phyloP scores from a whole-genome alignment of 2,329 filamentous ascomycete species.

The Fusarium dimerum region DNA sequence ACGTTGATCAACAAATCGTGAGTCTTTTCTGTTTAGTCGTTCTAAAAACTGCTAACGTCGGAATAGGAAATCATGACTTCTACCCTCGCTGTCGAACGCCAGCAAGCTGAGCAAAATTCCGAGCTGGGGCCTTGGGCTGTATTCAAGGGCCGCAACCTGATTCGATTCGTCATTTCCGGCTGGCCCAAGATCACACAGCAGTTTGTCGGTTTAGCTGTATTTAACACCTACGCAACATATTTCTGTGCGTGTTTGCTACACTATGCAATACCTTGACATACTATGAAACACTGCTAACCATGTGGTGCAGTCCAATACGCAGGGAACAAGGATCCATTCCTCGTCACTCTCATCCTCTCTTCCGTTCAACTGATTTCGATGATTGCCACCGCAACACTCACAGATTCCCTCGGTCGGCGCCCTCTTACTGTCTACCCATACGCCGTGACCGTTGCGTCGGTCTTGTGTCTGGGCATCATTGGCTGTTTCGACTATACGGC shows the following conservation, averaged over 20 bases:
- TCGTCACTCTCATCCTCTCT: constrained; percentile 11
- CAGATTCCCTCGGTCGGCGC: constrained; percentile 11
- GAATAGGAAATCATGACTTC: constrained; percentile 10
- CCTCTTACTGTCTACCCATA: constrained; percentile 13
- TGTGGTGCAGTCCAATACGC: constrained; percentile 17
- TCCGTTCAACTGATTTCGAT: constrained; percentile 14
- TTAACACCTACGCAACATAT: constrained; percentile 18
- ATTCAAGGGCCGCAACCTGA: constrained; percentile 12
- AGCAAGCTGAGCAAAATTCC: constrained; percentile 5
- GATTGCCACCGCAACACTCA: constrained; percentile 11
- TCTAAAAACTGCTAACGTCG: background rate
- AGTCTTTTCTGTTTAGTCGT: background rate
- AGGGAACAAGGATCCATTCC: constrained; percentile 17
- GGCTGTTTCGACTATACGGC: constrained; percentile 16
- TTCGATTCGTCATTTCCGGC: constrained; percentile 12
- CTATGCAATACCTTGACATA: background rate
- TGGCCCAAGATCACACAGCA: constrained; percentile 18
- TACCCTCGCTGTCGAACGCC: constrained; percentile 12
- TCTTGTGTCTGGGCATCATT: constrained; percentile 14
- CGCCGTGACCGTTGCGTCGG: constrained; percentile 10
- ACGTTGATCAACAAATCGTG: constrained; percentile 15
- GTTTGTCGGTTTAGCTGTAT: constrained; percentile 15
- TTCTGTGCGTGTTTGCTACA: constrained; percentile 5
- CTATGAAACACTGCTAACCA: background rate
- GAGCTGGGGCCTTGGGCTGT: constrained; percentile 9